Evolutionary conservation across 768 basidiomycete species (phyloP), one percentile per base, ranked within the genome.

Genomic region (Collybia sp.): DNA sequence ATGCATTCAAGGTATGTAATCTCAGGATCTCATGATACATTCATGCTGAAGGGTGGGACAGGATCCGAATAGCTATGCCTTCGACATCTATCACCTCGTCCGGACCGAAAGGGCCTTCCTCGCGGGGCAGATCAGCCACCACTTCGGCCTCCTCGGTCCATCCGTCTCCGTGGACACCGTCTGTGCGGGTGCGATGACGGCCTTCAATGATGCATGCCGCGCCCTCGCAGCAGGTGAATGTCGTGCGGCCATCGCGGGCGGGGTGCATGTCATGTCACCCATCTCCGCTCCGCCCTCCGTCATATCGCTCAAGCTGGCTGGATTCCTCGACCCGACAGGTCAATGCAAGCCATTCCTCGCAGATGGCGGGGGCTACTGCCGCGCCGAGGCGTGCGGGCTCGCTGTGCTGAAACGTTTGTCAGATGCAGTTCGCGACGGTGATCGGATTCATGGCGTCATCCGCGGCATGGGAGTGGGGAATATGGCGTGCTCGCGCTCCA

Each of bases 391-490:
- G 4, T 73, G 71, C 35, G 74, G 66, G 12, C 36, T 77, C n/a
- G 75, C 76, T 47, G 70, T 76, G 12, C 58, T 76, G n/a, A 77
- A 78, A 57, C 72, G 76, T 6, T 54, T 78, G 30, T 60, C 62
- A 5, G 71, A 78, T 48, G 75, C 75, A 2, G 31, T 67, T 10
- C 60, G 59, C 13, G 76, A 76, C 54, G 65, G 71, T 47, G 76
- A 78, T 48, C 57, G 58, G n/a, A 71, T 77, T 38, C 51, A 73
- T 13, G 75, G 68, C 15, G 59, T 77, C 38, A 76, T 77, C 44
- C 68, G 71, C 5, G 73, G 68, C 1, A 40, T 69, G 10, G 36
- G 45, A 20, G 37, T 25, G 16, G 37, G 45, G 15, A 46, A 40
- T 38, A 46, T 46, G 45, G 39, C 45, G 10, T 42, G 39, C 9